Base-by-base conservation (phyloP, 176 grass and related monocot genomes). In the Eremochloa ophiuroides region DNA sequence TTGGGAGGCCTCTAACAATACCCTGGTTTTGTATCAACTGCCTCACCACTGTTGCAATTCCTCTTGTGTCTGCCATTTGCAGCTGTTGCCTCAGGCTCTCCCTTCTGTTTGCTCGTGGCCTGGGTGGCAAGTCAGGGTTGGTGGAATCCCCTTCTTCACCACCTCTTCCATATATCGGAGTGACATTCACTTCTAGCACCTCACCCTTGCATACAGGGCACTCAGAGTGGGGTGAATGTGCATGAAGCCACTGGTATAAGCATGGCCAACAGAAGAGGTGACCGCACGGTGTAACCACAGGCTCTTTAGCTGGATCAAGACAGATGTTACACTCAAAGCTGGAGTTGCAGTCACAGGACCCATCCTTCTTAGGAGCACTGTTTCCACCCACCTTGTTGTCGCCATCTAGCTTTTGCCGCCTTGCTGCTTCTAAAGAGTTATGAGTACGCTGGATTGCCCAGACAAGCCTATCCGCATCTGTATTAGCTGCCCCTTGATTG, bases 211-310 rank as follows among this genome's bases (percentile, higher is more conserved):
- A 99, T 10, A 95, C 96, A 78, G 96, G 96, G 64, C 96, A 99
- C 78, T 95, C 91, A 50, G 91, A 86, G 50, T 87, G 41, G 9
- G 67, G 28, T 53, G 92, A 84, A 86, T 91, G 88, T 10, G 31
- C 81, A 70, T 87, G 82, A 66, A 99, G 87, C 96, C 93, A 95
- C 78, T 74, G 85, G 64, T 91, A 95, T 74, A 99, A 88, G 77
- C 96, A 99, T 75, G 87, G 72, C 96, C 96, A 99, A 74, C 96
- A 99, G 77, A 91, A 99, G 30, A 99, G 88, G 79, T 99, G 96
- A 42, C 96, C 96, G 25, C 96, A 98, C 3, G 84, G 83, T 38
- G 96, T 99, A 72, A 99, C 91, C 60, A 99, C 93, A 0, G 96
- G 96, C 56, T 93, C 90, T 42, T 91, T 93, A 20, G 92, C 88